Evolutionary conservation across 2,329 filamentous ascomycete genomes (phyloP).

Genomic region (Coleophoma crateriformis): DNA sequence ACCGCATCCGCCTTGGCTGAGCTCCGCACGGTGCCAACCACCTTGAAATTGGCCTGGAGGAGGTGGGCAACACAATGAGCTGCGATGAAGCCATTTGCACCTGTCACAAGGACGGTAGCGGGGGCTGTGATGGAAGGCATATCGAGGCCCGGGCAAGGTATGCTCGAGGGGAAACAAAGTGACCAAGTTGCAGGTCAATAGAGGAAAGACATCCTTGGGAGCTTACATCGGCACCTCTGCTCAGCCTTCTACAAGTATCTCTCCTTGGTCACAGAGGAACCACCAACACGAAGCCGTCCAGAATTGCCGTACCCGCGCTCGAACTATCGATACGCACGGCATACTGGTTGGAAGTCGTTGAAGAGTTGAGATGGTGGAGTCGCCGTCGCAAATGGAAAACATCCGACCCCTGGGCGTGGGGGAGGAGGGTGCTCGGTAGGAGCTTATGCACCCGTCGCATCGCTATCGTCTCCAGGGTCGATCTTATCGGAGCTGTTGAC

Average conservation of each 20-base stretch:
- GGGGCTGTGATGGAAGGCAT: neutral
- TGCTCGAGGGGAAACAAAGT: neutral
- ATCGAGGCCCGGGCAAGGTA: neutral
- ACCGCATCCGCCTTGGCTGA: neutral
- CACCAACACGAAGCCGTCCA: no score
- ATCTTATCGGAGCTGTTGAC: neutral
- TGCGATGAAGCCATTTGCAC: slow-evolving; percentile 5
- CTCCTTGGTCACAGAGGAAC: no score
- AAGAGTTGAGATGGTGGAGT: no score
- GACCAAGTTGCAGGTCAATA: neutral
- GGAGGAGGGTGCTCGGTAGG: neutral
- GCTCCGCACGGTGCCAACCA: slow-evolving; percentile 1
- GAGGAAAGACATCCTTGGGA: neutral
- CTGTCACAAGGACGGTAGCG: slow-evolving; percentile 1
- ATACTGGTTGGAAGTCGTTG: no score
- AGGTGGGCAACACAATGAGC: slow-evolving; percentile 2
- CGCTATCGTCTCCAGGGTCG: neutral
- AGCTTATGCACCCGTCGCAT: neutral
- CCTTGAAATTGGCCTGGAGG: neutral
- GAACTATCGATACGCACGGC: no score
- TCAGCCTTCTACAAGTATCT: no score
- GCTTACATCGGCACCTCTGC: no score
- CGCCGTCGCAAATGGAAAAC: no score
- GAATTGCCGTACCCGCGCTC: no score
- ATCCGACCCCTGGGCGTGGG: no score